phyloP scores from a whole-genome alignment of 2,329 filamentous ascomycete species.

The Sarocladium brachiariae region DNA sequence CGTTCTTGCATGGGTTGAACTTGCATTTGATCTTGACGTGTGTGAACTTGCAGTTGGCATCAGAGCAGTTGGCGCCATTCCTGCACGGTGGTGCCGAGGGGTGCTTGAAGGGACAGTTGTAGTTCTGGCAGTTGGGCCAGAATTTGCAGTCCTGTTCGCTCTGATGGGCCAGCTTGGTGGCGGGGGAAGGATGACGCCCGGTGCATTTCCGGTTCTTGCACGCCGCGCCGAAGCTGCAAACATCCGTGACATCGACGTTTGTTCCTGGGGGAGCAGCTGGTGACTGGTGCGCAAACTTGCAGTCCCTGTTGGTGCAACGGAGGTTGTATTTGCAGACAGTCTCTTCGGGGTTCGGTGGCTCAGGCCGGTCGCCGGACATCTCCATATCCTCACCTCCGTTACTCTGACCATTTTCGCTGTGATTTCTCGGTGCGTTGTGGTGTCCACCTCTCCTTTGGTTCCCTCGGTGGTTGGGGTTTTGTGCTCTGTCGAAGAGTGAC shows the following conservation, averaged over 20 bases:
- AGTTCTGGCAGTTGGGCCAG: conserved; percentile 86
- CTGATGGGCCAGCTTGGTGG: conserved; percentile 70
- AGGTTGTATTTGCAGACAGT: conserved; percentile 86
- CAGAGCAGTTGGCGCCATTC: conserved; percentile 83
- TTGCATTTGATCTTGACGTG: conserved; percentile 81
- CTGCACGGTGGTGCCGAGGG: conserved; percentile 80
- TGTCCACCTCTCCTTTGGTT: conserved; percentile 25
- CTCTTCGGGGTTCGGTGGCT: conserved; percentile 51
- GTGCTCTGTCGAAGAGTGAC: conserved; percentile 71
- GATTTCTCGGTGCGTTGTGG: conserved; percentile 28
- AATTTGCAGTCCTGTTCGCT: conserved; percentile 83
- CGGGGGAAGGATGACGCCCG: conserved; percentile 85
- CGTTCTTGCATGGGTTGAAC: conserved; percentile 86
- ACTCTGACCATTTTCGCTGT: conserved; percentile 26
- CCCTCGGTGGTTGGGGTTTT: conserved; percentile 44
- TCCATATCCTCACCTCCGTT: conserved; percentile 54
- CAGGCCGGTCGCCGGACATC: conserved; percentile 47
- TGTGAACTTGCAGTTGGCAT: conserved; percentile 79
- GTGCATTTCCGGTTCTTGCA: conserved; percentile 97
- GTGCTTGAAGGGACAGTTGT: conserved; percentile 82
- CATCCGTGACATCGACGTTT: conserved; percentile 70
- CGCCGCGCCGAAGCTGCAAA: conserved; percentile 77
- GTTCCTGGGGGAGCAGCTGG: conserved; percentile 75
- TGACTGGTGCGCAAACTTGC: conserved; percentile 90
- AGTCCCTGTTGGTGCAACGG: conserved; percentile 80